Base-by-base conservation (phyloP, 148 eudicot genomes). In the Vaccinium corymbosum region DNA sequence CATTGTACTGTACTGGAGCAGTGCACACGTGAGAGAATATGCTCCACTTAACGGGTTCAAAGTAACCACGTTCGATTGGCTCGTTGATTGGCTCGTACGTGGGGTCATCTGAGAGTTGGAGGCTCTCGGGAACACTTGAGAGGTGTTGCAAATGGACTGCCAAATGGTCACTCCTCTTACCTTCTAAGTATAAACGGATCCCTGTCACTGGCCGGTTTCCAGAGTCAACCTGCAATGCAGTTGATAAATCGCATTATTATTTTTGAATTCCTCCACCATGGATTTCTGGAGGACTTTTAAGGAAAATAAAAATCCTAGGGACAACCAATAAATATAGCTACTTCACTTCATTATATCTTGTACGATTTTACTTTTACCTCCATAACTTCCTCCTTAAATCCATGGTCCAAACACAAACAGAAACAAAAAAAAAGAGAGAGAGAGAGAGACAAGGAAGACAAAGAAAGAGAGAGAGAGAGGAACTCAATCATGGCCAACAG, bases 101-200 rank as follows among this genome's bases (percentile, higher is more conserved):
- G 17, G 82, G 89, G 84, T 97, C 95, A 42, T 91, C 91, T 1
- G 92, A 87, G 35, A 97, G 91, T 76, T 89, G 94, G 72, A 93
- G 91, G 83, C 90, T 92, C 82, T 89, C 85, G 4, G 99, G 99
- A 88, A 93, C 90, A 78, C 92, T 79, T 59, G 99, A 91, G 61
- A 97, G 94, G 89, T 97, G 98, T 73, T 94, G 99, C 57, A 97
- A 91, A 89, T 97, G 99, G 86, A 97, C 89, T 48, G 94, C 98
- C 38, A 97, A 85, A 85, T 92, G 92, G 87, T 97, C 93, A 15
- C 94, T 93, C 87, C 85, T 92, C 84, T 91, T 93, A 56, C 99
- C 99, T 91, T 97, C 98, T 49, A 97, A 88, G 85, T 91, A 94
- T 82, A 97, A 91, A 14, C 98, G 94, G 57, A 97, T 87, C 52